These are phyloP conservation scores for Ogataea ganodermae DNA, from an alignment of 805 yeast species.

Conservation along the genomic window DNA sequence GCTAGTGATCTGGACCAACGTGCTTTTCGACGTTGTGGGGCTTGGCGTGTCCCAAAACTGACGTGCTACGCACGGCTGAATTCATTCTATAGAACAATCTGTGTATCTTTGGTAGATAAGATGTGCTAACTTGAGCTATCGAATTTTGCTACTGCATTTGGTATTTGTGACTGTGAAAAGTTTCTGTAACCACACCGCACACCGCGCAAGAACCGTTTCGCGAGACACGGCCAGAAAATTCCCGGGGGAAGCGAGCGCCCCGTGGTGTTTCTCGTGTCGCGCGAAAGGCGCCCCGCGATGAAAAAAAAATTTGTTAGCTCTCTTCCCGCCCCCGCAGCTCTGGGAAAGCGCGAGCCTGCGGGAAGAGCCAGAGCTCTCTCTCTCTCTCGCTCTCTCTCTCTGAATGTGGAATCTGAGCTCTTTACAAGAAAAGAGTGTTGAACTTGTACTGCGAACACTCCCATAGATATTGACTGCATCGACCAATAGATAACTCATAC, in stretches of 20 bases:
- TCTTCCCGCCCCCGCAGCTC: conserved; percentile 1
- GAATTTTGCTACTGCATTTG: neutral
- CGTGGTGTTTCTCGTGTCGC: too few relatives aligned
- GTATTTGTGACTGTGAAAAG: conserved; percentile 22
- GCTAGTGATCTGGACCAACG: conserved; percentile 42
- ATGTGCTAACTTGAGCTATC: neutral
- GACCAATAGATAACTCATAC: conserved; percentile 15
- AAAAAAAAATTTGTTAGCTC: conserved; percentile 5
- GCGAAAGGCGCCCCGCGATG: neutral
- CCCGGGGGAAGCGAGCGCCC: too few relatives aligned
- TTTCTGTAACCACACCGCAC: conserved; percentile 12
- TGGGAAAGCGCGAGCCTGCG: conserved; percentile 6
- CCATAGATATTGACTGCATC: neutral
- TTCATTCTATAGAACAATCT: neutral
- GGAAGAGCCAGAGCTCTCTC: conserved; percentile 1
- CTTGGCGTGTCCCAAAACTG: conserved; percentile 11
- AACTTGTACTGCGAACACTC: neutral
- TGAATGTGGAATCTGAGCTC: conserved; percentile 2
- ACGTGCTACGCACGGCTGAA: neutral
- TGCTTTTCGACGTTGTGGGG: conserved; percentile 20
- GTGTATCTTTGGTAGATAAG: neutral
- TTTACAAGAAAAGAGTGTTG: conserved; percentile 5
- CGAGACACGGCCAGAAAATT: too few relatives aligned
- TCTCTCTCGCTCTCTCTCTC: neutral
- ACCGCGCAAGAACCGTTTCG: conserved; percentile 12